phyloP scores from a whole-genome alignment of 2,329 filamentous ascomycete species.

The Dothideomycetidae sp. region DNA sequence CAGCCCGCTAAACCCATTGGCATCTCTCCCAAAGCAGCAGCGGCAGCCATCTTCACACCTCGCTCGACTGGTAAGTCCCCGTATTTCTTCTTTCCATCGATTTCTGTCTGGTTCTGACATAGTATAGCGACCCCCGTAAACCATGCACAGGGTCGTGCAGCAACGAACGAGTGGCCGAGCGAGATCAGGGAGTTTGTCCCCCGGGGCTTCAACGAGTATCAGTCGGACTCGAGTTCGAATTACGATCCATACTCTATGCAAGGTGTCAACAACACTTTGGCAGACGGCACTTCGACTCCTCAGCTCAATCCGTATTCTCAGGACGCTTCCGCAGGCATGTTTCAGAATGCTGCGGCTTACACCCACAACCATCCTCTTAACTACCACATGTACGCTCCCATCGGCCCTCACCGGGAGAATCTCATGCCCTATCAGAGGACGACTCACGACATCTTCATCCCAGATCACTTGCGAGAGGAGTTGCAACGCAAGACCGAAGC shows the following conservation, averaged over 20 bases:
- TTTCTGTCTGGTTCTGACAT: too few species aligned
- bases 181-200: constrained; percentile 41
- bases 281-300: constrained; percentile 21
- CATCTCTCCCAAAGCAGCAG: constrained; percentile 83
- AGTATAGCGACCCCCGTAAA: constrained; percentile 11
- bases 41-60: constrained; percentile 72
- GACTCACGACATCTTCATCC: constrained; percentile 82
- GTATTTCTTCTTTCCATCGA: too few species aligned
- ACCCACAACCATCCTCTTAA: constrained; percentile 42
- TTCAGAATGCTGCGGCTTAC: constrained; percentile 42
- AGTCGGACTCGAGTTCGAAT: constrained; percentile 19
- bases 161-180: constrained; percentile 31
- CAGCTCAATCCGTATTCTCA: constrained; percentile 58
- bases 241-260: constrained; percentile 33
- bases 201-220: constrained; percentile 28
- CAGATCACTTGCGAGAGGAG: constrained; percentile 75
- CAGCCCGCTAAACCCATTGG: constrained; percentile 50
- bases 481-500: constrained; percentile 80
- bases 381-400: constrained; percentile 85
- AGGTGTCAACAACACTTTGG: constrained; percentile 11
- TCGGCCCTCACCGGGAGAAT: constrained; percentile 69
- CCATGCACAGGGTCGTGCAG: constrained; percentile 27
- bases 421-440: constrained; percentile 73
- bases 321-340: constrained; percentile 53
- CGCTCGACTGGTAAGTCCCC: constrained; percentile 31